Evolutionary conservation across 768 basidiomycete genomes (phyloP), one percentile per base, ranked within the genome.

Genomic region (Trametes sanguinea): DNA sequence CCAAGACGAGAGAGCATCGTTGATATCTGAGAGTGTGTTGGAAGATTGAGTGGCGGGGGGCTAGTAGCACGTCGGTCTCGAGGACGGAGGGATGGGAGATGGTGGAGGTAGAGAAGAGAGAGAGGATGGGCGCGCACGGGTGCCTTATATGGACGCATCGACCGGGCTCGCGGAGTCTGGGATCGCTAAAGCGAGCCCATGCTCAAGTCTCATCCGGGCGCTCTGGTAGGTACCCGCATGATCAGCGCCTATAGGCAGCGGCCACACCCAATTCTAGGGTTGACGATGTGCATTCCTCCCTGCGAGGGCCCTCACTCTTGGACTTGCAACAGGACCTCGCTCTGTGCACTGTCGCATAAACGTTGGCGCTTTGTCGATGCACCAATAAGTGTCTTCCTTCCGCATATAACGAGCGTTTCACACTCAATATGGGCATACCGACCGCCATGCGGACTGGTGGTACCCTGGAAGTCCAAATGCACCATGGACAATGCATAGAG

Each of bases 51-150:
- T 6, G 33, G 30, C 16, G 17, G 57, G 10, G 51, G 17, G 30
- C 5, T n/a, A n/a, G 22, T 11, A 16, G 35, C 7, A 47, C 27
- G 17, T 30, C 2, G n/a, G 48, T 17, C 46, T 22, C 5, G 39
- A 14, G 16, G 47, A 37, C 7, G 16, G 29, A 4, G 16, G 16
- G 13, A 27, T 30, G 43, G 14, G 32, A 30, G 50, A 44, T 52
- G 57, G n/a, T 59, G 57, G 50, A 29, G 42, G 57, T 59, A 51
- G n/a, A 10, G 42, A 51, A 44, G 35, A 42, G 40, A 44, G 29
- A 40, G 42, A 30, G 50, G n/a, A 48, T 16, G 47, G 39, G 48
- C 27, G 27, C 40, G 42, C 16, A 30, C 2, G 11, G 29, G 50
- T 14, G 29, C 50, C 57, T 59, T 59, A 33, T 59, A 59, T 59